Evolutionary conservation across 176 grass and related monocot species (phyloP), one percentile per base, ranked within the genome.

Genomic region (Guadua angustifolia): DNA sequence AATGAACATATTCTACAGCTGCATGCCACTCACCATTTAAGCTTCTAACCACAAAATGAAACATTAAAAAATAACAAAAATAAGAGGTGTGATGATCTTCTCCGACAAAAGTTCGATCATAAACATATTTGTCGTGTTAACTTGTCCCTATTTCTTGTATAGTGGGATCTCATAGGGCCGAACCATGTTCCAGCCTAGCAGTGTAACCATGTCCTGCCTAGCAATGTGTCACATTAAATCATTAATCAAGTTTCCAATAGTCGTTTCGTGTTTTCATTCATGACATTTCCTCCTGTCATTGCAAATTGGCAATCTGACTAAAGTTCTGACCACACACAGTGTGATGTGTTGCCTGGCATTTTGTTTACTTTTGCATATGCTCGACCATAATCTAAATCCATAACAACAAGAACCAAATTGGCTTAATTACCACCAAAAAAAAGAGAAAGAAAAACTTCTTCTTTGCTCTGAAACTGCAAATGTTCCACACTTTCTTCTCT

Each of bases 141-240:
- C 59, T 85, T 81, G 87, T 70, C 63, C 62, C 82, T 43, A 3
- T 80, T 76, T 85, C 87, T 43, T 70, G 77, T 69, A 75, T 75
- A 62, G 51, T 81, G 51, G 82, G 73, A 81, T 85, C 51, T 89
- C 33, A 22, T 89, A 81, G 77, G 77, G 8, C 77, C 75, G 82
- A 89, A 89, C 87, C 87, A 59, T 81, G 82, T 89, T 89, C 82
- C 62, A 80, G 50, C 75, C 81, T 84, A 88, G 42, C 60, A 66
- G 29, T 73, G 75, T 59, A 84, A 74, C 42, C 49, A 57, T 73
- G 67, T 73, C 42, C 47, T 4, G 22, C 76, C 76, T 46, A 75
- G 46, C 61, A 80, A 74, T 50, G 69, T 85, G 76, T 74, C 82
- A 74, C 69, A 83, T 67, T 84, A 66, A 42, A 79, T 84, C 36